These are phyloP conservation scores for Cyberlindnera americana DNA, from an alignment of 805 yeast genomes.

Conservation along the genomic window DNA sequence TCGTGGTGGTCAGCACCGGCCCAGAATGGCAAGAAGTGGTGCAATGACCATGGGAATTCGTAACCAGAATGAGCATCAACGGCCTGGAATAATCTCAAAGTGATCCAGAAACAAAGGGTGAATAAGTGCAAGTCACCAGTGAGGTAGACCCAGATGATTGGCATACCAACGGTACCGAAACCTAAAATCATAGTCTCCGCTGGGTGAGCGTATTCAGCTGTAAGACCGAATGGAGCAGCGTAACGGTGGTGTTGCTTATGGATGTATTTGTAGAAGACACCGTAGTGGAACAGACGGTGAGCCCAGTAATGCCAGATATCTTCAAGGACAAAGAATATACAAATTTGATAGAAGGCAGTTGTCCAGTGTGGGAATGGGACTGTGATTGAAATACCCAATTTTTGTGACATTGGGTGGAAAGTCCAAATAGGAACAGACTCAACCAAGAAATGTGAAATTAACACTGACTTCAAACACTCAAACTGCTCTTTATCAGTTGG, in stretches of 20 bases:
- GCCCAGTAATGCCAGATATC: slow-evolving; percentile 98
- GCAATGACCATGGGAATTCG: slow-evolving; percentile 96
- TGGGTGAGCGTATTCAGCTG: slow-evolving; percentile 98
- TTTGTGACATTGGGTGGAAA: slow-evolving; percentile 88
- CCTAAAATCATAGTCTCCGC: slow-evolving; percentile 88
- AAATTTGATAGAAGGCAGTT: slow-evolving; percentile 62
- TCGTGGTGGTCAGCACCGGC: slow-evolving; percentile 99
- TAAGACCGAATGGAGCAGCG: slow-evolving; percentile 95
- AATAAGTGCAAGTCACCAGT: slow-evolving; percentile 78
- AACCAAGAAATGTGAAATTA: slow-evolving; percentile 83
- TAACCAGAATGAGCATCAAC: slow-evolving; percentile 98
- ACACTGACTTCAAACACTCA: slow-evolving; percentile 84
- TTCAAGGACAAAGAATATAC: slow-evolving; percentile 77
- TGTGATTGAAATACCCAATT: slow-evolving; percentile 67
- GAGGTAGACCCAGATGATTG: slow-evolving; percentile 75
- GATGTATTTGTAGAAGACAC: slow-evolving; percentile 83
- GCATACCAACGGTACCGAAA: slow-evolving; percentile 94
- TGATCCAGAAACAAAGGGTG: slow-evolving; percentile 88
- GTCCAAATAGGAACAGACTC: slow-evolving; percentile 97
- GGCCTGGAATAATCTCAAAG: slow-evolving; percentile 88
- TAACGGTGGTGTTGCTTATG: slow-evolving; percentile 98
- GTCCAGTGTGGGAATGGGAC: slow-evolving; percentile 81
- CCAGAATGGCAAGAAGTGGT: slow-evolving; percentile 92
- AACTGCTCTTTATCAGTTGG: slow-evolving; percentile 84
- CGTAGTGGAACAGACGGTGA: slow-evolving; percentile 87